Evolutionary conservation across 441 rosid genomes (phyloP).

Genomic region (Erodium moschatum): DNA sequence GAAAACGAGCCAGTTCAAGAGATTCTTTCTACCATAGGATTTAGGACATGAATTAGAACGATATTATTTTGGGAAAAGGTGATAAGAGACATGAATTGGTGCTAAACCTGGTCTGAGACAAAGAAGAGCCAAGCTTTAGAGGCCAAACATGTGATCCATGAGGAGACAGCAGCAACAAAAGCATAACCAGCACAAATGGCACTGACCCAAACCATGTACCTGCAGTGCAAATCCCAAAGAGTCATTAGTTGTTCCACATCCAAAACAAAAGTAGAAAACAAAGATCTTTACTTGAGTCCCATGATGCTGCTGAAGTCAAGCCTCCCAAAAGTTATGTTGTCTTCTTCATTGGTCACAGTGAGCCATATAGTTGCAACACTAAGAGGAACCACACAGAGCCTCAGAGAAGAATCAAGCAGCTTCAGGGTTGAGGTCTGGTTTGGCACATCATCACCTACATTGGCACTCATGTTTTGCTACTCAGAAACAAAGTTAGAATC

Average conservation of each 20-base stretch:
- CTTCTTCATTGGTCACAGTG: constrained; percentile 56
- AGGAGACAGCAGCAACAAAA: constrained; percentile 38
- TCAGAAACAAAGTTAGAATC: neutral
- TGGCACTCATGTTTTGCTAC: constrained; percentile 26
- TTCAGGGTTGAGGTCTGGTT: constrained; percentile 27
- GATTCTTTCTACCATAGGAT: neutral
- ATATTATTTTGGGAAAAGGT: no score
- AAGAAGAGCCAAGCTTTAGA: constrained; percentile 70
- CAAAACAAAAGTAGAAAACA: neutral
- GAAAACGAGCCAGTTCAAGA: no score
- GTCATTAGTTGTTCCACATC: neutral
- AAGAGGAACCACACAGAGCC: constrained; percentile 64
- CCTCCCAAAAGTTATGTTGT: constrained; percentile 48
- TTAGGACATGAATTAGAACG: neutral
- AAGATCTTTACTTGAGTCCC: constrained; percentile 50
- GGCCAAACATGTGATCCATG: constrained; percentile 45
- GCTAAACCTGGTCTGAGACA: constrained; percentile 69
- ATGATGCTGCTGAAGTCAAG: constrained; percentile 41
- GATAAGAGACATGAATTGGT: neutral
- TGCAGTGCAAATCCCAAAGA: constrained; percentile 7
- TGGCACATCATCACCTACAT: constrained; percentile 14
- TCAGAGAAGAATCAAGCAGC: constrained; percentile 51
- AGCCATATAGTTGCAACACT: constrained; percentile 65
- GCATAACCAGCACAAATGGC: constrained; percentile 59
- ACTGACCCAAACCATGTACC: constrained; percentile 65